A percentile compares a stretch with the other conserved stretches of the same genome.
phyloP scores from a whole-genome alignment of 768 basidiomycete species.

The Fomitopsis pulvina region DNA sequence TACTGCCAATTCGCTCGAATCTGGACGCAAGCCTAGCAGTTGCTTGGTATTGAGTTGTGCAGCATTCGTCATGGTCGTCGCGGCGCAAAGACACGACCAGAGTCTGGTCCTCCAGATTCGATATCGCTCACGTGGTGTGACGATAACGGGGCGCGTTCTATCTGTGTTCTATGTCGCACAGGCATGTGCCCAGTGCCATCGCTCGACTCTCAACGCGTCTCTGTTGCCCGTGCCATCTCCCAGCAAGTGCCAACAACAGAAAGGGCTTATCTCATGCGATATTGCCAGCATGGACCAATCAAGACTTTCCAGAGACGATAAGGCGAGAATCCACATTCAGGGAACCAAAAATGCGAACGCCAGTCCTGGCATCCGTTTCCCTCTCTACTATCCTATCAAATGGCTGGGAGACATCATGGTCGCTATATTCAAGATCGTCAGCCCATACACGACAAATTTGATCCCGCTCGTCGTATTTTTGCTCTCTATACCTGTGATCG shows the following conservation, averaged over 20 bases:
- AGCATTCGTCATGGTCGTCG: slow-evolving; percentile 12
- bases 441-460: slow-evolving; percentile 52
- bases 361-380: slow-evolving; percentile 15
- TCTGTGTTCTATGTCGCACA: too few relatives aligned
- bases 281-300: not conserved
- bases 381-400: slow-evolving; percentile 18
- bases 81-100: not conserved
- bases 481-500: slow-evolving; percentile 53
- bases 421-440: slow-evolving; percentile 30
- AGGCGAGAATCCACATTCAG: slow-evolving; percentile 8
- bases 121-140: too few relatives aligned
- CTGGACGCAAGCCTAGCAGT: slow-evolving; percentile 49
- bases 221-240: too few relatives aligned
- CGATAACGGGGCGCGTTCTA: too few relatives aligned
- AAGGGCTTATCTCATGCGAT: not conserved
- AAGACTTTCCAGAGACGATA: slow-evolving; percentile 3
- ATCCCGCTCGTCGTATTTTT: slow-evolving; percentile 60
- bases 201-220: too few relatives aligned
- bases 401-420: slow-evolving; percentile 19
- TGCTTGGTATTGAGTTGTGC: slow-evolving; percentile 15
- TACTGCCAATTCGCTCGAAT: slow-evolving; percentile 34
- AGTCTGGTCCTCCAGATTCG: too few relatives aligned
- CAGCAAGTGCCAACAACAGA: not conserved
- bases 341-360: slow-evolving; percentile 11
- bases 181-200: too few relatives aligned